Evolutionary conservation across 371 early-diverging fungal genomes (phyloP).

Genomic region (Mortierella sp.): DNA sequence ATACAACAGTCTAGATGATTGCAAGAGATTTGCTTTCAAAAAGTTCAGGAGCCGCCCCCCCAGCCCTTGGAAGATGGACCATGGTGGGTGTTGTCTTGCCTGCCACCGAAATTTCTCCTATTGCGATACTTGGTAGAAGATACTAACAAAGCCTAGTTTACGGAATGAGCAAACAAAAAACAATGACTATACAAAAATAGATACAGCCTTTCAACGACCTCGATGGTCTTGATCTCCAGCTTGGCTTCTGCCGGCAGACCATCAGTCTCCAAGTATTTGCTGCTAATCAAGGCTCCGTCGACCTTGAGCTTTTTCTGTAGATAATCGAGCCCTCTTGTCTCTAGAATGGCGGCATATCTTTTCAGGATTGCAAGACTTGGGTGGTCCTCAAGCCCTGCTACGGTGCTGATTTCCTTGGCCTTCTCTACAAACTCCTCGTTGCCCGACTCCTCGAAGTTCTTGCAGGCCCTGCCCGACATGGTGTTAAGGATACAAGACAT

Average conservation of each 20-base stretch:
- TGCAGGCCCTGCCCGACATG: conserved; percentile 1
- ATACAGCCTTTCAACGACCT: conserved; percentile 20
- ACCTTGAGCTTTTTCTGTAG: background rate
- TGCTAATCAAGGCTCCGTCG: background rate
- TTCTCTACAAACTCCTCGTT: background rate
- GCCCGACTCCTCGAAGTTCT: background rate
- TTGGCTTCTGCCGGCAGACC: too few species aligned
- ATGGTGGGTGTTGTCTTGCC: background rate
- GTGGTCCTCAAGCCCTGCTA: background rate
- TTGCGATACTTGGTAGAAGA: conserved; percentile 4
- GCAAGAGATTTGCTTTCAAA: conserved; percentile 2
- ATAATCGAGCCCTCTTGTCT: background rate
- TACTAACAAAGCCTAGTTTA: background rate
- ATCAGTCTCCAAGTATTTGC: background rate
- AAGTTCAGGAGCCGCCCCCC: background rate
- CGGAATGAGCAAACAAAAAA: background rate
- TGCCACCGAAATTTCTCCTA: background rate
- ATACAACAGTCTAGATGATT: background rate
- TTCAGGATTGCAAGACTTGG: conserved; percentile 6
- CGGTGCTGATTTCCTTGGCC: background rate
- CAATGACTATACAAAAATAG: background rate
- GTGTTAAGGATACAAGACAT: conserved; percentile 9
- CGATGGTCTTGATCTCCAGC: conserved; percentile 4
- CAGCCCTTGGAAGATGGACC: background rate
- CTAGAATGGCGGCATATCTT: background rate